Evolutionary conservation across 169 alveolate species (phyloP), one percentile per base, ranked within the genome.

Genomic region (Plasmodium gonderi): DNA sequence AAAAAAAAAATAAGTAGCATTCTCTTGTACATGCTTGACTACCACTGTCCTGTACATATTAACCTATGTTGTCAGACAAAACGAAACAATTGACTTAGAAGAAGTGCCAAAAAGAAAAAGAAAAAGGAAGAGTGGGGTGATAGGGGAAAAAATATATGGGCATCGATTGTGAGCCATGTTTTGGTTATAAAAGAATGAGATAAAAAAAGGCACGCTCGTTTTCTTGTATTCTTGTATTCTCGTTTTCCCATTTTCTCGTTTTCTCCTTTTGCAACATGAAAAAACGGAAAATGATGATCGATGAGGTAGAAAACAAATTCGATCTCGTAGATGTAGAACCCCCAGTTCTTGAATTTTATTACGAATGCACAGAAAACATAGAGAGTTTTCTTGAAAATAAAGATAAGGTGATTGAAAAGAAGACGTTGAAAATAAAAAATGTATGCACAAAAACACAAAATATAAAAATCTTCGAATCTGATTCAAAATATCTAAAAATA

Each of bases 281-380:
- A 44, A 23, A 75, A 40, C 40, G 0, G 17, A 38, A 6, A 11
- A 77, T 33, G 23, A 80, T 82, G 81, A 38, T 54, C 29, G 82
- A 51, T 6, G 81, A 40, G 9, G 17, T n/a, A 75, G 54, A 23
- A 40, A 85, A 85, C 67, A 74, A 74, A n/a, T 85, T 47, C 26
- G 85, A 51, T 47, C 67, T 85, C 44, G 20, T 85, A 60, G 92
- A 85, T 51, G 92, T 85, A 67, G 78, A 75, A 51, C 92, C 92
- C 64, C 36, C 26, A 54, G 36, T 17, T 54, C 45, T 85, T 2
- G 92, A 85, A 45, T 85, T 85, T 44, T 44, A 20, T 38, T 85
- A 85, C 47, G 92, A 85, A 29, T 11, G 79, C 20, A 14, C 65
- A 72, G 92, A 85, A 75, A 49, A 45, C 33, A 38, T 85, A 40